phyloP scores from a whole-genome alignment of 1,284 basidiomycete genomes.

The Tausonia pullulans region DNA sequence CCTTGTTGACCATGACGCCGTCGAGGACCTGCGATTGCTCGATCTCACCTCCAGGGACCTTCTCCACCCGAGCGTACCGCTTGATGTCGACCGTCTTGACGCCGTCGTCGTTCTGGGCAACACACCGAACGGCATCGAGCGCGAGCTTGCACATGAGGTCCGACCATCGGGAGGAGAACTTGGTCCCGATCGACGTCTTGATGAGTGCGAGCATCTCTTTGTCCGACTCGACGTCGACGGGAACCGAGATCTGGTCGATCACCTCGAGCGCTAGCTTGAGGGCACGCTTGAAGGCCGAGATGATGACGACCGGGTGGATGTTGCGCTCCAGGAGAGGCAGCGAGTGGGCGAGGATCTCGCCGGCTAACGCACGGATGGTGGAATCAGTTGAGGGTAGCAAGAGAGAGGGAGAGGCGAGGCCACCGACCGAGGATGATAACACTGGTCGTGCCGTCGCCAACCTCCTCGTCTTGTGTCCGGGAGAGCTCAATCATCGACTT shows the following conservation, averaged over 20 bases:
- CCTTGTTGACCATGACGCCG: slow-evolving; percentile 97
- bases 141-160: slow-evolving; percentile 96
- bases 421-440: slow-evolving; percentile 86
- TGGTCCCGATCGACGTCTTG: slow-evolving; percentile 98
- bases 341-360: slow-evolving; percentile 96
- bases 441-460: slow-evolving; percentile 93
- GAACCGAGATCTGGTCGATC: slow-evolving; percentile 74
- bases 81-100: slow-evolving; percentile 92
- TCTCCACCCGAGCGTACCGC: slow-evolving; percentile 94
- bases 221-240: slow-evolving; percentile 79
- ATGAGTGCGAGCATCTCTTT: slow-evolving; percentile 91
- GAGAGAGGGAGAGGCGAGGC: not conserved
- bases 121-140: slow-evolving; percentile 79
- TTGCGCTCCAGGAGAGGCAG: slow-evolving; percentile 84
- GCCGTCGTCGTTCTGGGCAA: slow-evolving; percentile 44
- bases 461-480: slow-evolving; percentile 95
- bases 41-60: slow-evolving; percentile 94
- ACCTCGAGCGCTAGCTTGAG: slow-evolving; percentile 82
- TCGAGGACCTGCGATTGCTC: slow-evolving; percentile 79
- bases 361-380: slow-evolving; percentile 46
- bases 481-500: slow-evolving; percentile 97
- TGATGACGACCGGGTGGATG: slow-evolving; percentile 98
- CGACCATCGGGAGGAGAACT: slow-evolving; percentile 92
- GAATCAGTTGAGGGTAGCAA: not conserved
- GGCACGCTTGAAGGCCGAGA: slow-evolving; percentile 93